These are phyloP conservation scores for Pleurotus ostreatus DNA, from an alignment of 768 basidiomycete species.

Conservation along the genomic window DNA sequence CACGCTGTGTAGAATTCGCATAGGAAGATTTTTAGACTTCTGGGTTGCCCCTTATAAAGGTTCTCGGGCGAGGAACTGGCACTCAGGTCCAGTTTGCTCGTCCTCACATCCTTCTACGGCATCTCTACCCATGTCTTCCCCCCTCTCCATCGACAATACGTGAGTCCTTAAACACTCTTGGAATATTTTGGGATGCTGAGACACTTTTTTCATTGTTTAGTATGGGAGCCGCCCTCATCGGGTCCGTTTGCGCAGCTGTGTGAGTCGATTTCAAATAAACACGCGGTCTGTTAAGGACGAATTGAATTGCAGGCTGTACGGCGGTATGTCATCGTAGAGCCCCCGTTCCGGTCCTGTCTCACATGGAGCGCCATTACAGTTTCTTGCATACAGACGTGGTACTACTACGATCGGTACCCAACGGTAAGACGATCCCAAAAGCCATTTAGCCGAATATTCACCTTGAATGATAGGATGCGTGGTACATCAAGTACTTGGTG, in stretches of 20 bases:
- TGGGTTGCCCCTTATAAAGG: background rate
- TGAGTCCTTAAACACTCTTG: background rate
- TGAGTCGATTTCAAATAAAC: slow-evolving; percentile 18
- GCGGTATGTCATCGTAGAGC: slow-evolving; percentile 31
- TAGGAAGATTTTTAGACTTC: slow-evolving; percentile 1
- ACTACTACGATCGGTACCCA: slow-evolving; percentile 46
- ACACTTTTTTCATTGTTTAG: slow-evolving; percentile 20
- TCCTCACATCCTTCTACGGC: background rate
- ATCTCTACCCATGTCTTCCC: background rate
- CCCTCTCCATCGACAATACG: slow-evolving; percentile 4
- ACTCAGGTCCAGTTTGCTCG: background rate
- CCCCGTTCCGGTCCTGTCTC: too few relatives aligned
- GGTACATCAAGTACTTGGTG: slow-evolving; percentile 51
- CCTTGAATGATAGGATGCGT: slow-evolving; percentile 31
- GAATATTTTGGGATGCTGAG: too few relatives aligned
- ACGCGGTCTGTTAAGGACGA: background rate
- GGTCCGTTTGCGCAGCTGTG: slow-evolving; percentile 45
- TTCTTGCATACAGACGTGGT: slow-evolving; percentile 54
- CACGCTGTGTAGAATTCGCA: slow-evolving; percentile 4
- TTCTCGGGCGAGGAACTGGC: background rate
- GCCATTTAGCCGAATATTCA: background rate
- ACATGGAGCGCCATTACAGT: slow-evolving; percentile 25
- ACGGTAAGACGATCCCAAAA: slow-evolving; percentile 22
- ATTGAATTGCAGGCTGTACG: slow-evolving; percentile 37
- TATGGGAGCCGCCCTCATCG: slow-evolving; percentile 48